These are phyloP conservation scores for Penicillium sp. DNA, from an alignment of 2,329 filamentous ascomycete genomes.

Conservation along the genomic window DNA sequence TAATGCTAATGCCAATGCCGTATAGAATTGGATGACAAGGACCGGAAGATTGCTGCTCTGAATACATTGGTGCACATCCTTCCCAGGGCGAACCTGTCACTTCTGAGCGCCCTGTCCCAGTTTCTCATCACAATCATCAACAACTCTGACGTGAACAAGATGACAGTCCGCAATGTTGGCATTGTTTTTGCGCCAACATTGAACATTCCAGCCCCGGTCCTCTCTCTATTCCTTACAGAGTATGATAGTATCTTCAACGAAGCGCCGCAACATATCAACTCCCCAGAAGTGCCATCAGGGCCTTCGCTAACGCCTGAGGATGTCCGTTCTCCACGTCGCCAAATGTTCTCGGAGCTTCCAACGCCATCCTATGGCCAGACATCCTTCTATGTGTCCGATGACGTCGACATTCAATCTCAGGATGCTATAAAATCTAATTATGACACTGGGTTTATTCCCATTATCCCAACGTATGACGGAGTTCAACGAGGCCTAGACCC, in stretches of 20 bases:
- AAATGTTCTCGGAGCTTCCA: conserved; percentile 64
- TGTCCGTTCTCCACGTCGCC: conserved; percentile 60
- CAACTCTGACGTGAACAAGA: conserved; percentile 87
- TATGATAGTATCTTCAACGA: conserved; percentile 80
- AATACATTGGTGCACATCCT: conserved; percentile 75
- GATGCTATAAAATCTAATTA: conserved; percentile 28
- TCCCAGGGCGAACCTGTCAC: conserved; percentile 72
- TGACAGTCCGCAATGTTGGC: conserved; percentile 95
- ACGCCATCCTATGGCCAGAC: conserved; percentile 61
- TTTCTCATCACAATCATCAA: conserved; percentile 92
- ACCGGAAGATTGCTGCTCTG: conserved; percentile 72
- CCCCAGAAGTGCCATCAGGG: conserved; percentile 42
- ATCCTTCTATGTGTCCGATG: conserved; percentile 40
- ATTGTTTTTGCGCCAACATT: conserved; percentile 97
- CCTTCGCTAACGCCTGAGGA: conserved; percentile 49
- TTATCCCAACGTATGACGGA: conserved; percentile 49
- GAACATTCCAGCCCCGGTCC: conserved; percentile 92
- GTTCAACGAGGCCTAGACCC: conserved; percentile 26
- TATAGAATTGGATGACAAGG: conserved; percentile 65
- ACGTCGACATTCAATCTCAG: conserved; percentile 22
- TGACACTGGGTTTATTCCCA: conserved; percentile 50
- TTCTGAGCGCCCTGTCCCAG: conserved; percentile 78
- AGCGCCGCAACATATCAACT: conserved; percentile 45
- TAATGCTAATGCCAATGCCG: background rate
- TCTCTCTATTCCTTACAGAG: conserved; percentile 89